A percentile compares a stretch with the other conserved stretches of the same genome.
Conservation (phyloP, 805 yeast species). For the Starmerella sirachaensis region DNA sequence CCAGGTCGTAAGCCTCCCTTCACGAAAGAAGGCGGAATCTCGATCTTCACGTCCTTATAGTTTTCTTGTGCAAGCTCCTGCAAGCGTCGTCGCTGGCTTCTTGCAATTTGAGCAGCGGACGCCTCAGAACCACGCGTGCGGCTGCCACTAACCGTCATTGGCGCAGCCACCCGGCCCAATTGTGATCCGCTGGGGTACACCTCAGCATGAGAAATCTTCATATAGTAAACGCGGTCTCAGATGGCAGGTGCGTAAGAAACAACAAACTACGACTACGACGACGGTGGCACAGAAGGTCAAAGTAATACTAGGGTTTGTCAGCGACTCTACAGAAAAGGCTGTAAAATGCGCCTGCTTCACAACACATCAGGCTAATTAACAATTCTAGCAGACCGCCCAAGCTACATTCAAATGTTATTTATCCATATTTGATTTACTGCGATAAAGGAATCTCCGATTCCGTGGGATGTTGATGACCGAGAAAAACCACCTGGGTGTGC, state of each 20-base stretch:
- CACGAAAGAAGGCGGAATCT: constrained; percentile 21
- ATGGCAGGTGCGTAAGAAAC: neutral
- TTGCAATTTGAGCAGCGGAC: constrained; percentile 13
- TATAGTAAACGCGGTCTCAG: neutral
- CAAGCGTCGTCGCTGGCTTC: constrained; percentile 18
- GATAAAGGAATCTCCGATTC: too few species aligned
- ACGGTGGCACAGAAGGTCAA: too few species aligned
- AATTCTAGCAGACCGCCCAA: too few species aligned
- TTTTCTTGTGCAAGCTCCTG: constrained; percentile 22
- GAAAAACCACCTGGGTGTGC: too few species aligned
- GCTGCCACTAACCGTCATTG: constrained; percentile 7
- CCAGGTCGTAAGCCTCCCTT: constrained; percentile 23
- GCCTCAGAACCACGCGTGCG: constrained; percentile 15
- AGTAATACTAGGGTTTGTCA: too few species aligned
- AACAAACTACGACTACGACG: too few species aligned
- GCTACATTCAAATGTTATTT: too few species aligned
- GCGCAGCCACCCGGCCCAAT: constrained; percentile 5
- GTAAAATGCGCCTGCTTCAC: too few species aligned
- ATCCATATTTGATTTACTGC: too few species aligned
- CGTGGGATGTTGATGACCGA: too few species aligned
- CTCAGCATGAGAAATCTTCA: constrained; percentile 14
- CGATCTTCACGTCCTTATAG: constrained; percentile 20
- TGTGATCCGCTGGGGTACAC: constrained; percentile 2
- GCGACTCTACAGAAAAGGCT: too few species aligned
- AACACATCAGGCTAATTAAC: too few species aligned